Evolutionary conservation across 225 moss, liverwort and hornwort species (phyloP).

Genomic region (Ulota crispa): DNA sequence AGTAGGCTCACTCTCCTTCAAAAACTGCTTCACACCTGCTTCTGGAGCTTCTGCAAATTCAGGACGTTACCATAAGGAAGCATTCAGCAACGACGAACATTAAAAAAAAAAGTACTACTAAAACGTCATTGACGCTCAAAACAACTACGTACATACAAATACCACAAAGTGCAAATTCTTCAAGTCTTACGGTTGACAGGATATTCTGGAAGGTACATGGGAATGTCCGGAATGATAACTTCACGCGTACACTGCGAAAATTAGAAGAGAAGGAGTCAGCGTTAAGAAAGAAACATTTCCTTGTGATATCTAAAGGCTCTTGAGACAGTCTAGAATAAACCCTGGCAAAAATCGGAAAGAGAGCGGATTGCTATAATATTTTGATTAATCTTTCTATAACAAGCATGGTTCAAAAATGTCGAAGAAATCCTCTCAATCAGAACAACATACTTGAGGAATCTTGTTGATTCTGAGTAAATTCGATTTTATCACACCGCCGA

Average conservation of each 20-base stretch:
- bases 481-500: conserved; percentile 50
- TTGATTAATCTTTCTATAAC: too few relatives aligned
- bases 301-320: not conserved
- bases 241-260: conserved; percentile 57
- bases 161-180: conserved; percentile 12
- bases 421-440: not conserved
- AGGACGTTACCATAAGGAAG: not conserved
- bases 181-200: conserved; percentile 66
- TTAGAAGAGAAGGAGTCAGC: not conserved
- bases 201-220: conserved; percentile 91
- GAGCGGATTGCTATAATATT: not conserved
- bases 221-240: conserved; percentile 66
- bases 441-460: conserved; percentile 40
- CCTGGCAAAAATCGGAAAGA: not conserved
- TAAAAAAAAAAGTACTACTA: not conserved
- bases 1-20: conserved; percentile 44
- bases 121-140: not conserved
- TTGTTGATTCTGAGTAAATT: conserved; percentile 42
- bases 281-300: not conserved
- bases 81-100: not conserved
- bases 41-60: conserved; percentile 63
- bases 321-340: not conserved
- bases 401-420: not conserved
- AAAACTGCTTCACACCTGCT: conserved; percentile 54
- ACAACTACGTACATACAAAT: not conserved